Evolutionary conservation across 768 basidiomycete genomes (phyloP).

Genomic region (Chalciporus sphaerocephalus): DNA sequence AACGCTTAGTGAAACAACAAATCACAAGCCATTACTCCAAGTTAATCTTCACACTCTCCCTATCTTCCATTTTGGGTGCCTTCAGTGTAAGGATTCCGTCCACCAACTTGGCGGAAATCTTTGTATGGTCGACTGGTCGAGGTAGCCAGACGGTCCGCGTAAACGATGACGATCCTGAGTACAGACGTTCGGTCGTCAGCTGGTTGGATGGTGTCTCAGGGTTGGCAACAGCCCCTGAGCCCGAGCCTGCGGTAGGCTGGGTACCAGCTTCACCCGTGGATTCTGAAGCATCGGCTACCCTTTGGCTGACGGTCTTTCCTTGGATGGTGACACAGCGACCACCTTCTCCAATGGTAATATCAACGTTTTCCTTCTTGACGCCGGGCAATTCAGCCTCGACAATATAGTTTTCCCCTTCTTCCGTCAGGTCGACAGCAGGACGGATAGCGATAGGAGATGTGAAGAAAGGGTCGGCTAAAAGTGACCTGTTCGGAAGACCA

Average conservation of each 20-base stretch:
- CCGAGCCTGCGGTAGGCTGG: conserved; percentile 25
- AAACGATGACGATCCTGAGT: conserved; percentile 52
- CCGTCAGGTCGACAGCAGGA: conserved; percentile 65
- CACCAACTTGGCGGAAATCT: conserved; percentile 58
- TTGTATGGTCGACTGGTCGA: conserved; percentile 51
- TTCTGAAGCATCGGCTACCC: conserved; percentile 18
- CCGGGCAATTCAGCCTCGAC: conserved; percentile 78
- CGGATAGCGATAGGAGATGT: conserved; percentile 30
- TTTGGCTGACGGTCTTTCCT: conserved; percentile 45
- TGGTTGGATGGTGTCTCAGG: conserved; percentile 36
- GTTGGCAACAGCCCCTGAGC: conserved; percentile 14
- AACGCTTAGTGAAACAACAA: background rate
- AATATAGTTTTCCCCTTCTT: conserved; percentile 60
- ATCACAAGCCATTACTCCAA: conserved; percentile 22
- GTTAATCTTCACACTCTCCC: conserved; percentile 47
- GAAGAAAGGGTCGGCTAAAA: conserved; percentile 53
- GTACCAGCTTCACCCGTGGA: conserved; percentile 11
- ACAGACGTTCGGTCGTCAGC: conserved; percentile 58
- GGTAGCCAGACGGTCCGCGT: conserved; percentile 72
- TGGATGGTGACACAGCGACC: conserved; percentile 71
- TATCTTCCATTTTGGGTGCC: conserved; percentile 58
- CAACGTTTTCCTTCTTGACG: conserved; percentile 70
- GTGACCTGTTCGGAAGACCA: conserved; percentile 30
- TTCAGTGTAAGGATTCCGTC: conserved; percentile 67
- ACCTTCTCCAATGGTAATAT: conserved; percentile 65